Base-by-base conservation (phyloP, 2,329 filamentous ascomycete genomes). In the Aspergillus clavatus region DNA sequence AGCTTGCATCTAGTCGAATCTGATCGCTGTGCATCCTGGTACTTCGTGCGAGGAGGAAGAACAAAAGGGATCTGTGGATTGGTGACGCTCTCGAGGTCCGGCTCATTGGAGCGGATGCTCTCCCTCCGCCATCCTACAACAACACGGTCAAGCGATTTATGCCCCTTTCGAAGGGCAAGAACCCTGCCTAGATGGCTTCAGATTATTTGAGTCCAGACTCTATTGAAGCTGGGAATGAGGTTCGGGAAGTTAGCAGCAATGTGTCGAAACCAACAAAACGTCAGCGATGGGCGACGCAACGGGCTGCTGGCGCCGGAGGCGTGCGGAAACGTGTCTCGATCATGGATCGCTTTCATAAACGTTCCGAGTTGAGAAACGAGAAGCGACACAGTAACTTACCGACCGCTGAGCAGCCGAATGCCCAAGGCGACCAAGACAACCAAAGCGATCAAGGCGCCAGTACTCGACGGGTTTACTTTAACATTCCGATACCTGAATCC, bases 231-330 rank as follows among this genome's bases (percentile, higher is more conserved):
- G 53, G 54, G 38, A 55, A 51, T 42, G 59, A 62, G 16, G 45
- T 63, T 37, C 56, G 50, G 28, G 60, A 62, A 47, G 52, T 56
- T 23, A 51, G 39, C 43, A 77, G 70, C 55, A 74, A 80, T 57
- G 71, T 77, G 48, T 78, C 79, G 35, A 79, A 77, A 51, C 77
- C 80, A 7, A 85, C 83, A 18, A 89, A 91, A 65, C 80, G 90
- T 63, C 83, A 93, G 68, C 80, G 93, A 82, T 97, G 93, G 93
- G 91, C 93, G 14, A 97, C 93, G n/a, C 87, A 90, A 61, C 87
- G 89, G 66, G 81, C 87, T 67, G 83, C 83, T 11, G 82, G 87
- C 59, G 80, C 83, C 62, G 87, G 83, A 64, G 88, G 86, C 53
- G 76, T 78, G 56, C 78, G 80, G 65, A 97, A 96, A 76, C 83